Conservation (phyloP, 2,329 filamentous ascomycete genomes). For the Aureobasidium musti region DNA sequence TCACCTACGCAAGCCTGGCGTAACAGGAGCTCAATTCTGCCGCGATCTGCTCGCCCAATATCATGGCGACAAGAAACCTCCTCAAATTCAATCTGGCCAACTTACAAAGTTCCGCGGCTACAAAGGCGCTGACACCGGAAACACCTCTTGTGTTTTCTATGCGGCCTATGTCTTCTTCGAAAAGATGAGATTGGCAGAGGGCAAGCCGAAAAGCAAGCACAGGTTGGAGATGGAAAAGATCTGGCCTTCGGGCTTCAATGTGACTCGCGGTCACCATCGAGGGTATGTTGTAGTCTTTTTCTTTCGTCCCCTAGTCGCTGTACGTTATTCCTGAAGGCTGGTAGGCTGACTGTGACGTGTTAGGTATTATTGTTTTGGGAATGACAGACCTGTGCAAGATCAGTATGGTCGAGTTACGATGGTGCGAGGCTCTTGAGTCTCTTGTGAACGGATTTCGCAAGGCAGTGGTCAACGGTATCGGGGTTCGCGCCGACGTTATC, state of each 20-base stretch:
- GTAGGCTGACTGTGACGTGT: not conserved
- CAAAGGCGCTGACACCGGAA: constrained; percentile 53
- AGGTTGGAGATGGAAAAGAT: constrained; percentile 55
- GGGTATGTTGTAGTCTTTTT: constrained; percentile 4
- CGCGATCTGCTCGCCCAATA: constrained; percentile 51
- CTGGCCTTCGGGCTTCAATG: constrained; percentile 33
- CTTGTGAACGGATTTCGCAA: not conserved
- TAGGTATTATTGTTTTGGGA: not conserved
- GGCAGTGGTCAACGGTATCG: not conserved
- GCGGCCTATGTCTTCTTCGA: constrained; percentile 61
- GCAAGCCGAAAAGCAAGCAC: constrained; percentile 56
- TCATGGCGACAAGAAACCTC: constrained; percentile 39
- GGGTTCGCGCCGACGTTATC: not conserved
- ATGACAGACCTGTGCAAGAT: constrained; percentile 8
- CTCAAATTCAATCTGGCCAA: constrained; percentile 48
- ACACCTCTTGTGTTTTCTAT: constrained; percentile 55
- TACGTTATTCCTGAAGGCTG: not conserved
- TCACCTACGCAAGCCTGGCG: constrained; percentile 50
- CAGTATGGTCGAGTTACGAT: constrained; percentile 8
- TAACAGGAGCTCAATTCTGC: constrained; percentile 57
- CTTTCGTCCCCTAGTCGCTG: not conserved
- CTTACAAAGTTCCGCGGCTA: constrained; percentile 55
- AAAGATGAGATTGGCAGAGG: constrained; percentile 56
- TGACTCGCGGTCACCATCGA: constrained; percentile 14
- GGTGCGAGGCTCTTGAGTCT: not conserved